phyloP scores from a whole-genome alignment of 2,329 filamentous ascomycete species.

The Phaeosphaeria sp. region DNA sequence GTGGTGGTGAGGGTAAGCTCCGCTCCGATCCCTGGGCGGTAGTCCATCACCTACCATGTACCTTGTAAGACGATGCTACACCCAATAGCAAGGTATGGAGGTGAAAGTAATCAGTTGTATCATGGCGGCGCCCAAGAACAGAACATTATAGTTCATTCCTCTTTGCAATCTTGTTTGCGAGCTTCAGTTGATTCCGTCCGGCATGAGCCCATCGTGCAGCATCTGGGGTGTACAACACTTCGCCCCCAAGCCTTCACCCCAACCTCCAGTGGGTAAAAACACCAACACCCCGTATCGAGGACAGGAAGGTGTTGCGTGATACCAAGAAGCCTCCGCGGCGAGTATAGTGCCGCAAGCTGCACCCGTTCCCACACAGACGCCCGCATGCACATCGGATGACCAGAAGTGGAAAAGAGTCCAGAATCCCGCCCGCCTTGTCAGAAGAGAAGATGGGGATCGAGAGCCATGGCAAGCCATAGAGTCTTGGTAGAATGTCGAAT shows the following conservation, averaged over 20 bases:
- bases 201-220: not conserved
- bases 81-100: not conserved
- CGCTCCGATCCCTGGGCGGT: constrained; percentile 21
- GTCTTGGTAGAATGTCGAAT: constrained; percentile 20
- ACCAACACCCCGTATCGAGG: not conserved
- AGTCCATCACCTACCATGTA: not conserved
- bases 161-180: not conserved
- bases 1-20: constrained; percentile 11
- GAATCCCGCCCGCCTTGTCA: constrained; percentile 26
- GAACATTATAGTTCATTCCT: not conserved
- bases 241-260: not conserved
- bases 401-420: constrained; percentile 11
- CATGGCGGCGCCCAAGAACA: not conserved
- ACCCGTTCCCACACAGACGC: not conserved
- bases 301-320: not conserved
- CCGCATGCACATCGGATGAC: constrained; percentile 12
- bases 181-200: not conserved
- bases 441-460: constrained; percentile 16
- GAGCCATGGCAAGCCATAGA: constrained; percentile 34
- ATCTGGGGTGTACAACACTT: not conserved
- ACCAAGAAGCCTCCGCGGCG: constrained; percentile 1
- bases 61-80: not conserved
- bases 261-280: not conserved
- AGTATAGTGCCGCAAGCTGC: not conserved
- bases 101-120: not conserved